Percentiles rank a stretch among this genome's conserved stretches.
Conservation (phyloP, 2,329 filamentous ascomycete species). For the Lasiodiplodia hormozganensis region DNA sequence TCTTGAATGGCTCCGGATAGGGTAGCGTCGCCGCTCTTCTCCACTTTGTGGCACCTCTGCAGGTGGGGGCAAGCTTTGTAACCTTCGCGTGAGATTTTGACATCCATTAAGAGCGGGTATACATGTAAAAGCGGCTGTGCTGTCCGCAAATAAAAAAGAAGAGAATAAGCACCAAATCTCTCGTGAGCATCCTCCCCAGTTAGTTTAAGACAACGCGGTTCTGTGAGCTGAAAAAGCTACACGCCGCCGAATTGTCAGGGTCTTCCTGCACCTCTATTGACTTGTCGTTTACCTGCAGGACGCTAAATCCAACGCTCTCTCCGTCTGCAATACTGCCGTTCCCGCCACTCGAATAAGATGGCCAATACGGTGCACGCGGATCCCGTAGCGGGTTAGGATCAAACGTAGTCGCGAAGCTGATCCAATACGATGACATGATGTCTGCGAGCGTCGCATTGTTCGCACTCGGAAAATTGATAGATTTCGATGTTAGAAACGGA, state of each 20-base stretch:
- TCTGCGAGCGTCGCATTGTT: conserved; percentile 43
- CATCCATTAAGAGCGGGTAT: neutral
- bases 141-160: neutral
- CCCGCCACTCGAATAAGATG: conserved; percentile 34
- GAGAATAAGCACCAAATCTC: neutral
- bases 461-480: conserved; percentile 13
- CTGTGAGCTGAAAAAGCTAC: conserved; percentile 17
- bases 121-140: neutral
- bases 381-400: conserved; percentile 43
- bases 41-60: neutral
- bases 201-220: neutral
- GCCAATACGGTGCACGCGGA: conserved; percentile 39
- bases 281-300: conserved; percentile 17
- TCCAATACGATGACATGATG: conserved; percentile 44
- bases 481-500: conserved; percentile 15
- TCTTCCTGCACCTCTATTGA: conserved; percentile 11
- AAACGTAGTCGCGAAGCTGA: conserved; percentile 42
- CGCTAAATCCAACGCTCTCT: conserved; percentile 45
- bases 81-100: neutral
- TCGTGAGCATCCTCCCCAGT: neutral
- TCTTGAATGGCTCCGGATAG: neutral
- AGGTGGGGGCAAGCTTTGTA: neutral
- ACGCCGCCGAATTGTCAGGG: conserved; percentile 5
- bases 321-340: conserved; percentile 41
- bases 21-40: neutral